Conservation (phyloP, 2,329 filamentous ascomycete species). For the Geosmithia morbida region DNA sequence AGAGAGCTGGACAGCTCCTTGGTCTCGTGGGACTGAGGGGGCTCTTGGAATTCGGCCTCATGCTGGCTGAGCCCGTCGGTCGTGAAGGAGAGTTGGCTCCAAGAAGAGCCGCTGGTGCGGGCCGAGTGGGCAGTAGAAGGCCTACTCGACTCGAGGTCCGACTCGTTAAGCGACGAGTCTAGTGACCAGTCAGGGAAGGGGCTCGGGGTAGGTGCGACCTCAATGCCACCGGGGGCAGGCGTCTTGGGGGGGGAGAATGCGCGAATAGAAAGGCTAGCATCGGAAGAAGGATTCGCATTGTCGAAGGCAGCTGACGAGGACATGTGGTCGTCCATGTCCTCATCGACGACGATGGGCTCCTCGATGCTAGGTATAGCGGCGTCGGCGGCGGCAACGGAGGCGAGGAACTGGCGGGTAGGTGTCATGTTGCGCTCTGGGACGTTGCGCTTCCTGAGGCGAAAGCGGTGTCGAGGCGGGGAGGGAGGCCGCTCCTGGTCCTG, state of each 20-base stretch:
- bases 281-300: constrained; percentile 12
- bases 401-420: constrained; percentile 52
- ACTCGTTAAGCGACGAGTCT: constrained; percentile 39
- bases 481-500: constrained; percentile 23
- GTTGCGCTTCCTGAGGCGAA: constrained; percentile 40
- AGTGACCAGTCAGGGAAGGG: constrained; percentile 45
- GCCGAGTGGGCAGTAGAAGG: constrained; percentile 46
- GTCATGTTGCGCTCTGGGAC: constrained; percentile 38
- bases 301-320: constrained; percentile 16
- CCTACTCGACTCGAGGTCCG: constrained; percentile 43
- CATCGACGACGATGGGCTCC: constrained; percentile 30
- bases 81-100: constrained; percentile 38
- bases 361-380: constrained; percentile 52
- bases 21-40: too few relatives aligned
- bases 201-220: constrained; percentile 21
- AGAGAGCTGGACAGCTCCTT: constrained; percentile 3
- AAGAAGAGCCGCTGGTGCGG: constrained; percentile 40
- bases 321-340: constrained; percentile 23
- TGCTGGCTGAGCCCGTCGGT: constrained; percentile 35
- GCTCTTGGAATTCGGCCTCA: neutral
- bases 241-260: constrained; percentile 44
- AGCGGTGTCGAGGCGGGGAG: constrained; percentile 35
- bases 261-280: constrained; percentile 19
- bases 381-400: constrained; percentile 50
- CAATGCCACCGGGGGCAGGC: constrained; percentile 30